Evolutionary conservation across 768 basidiomycete genomes (phyloP).

Genomic region (Megacollybia marginata): DNA sequence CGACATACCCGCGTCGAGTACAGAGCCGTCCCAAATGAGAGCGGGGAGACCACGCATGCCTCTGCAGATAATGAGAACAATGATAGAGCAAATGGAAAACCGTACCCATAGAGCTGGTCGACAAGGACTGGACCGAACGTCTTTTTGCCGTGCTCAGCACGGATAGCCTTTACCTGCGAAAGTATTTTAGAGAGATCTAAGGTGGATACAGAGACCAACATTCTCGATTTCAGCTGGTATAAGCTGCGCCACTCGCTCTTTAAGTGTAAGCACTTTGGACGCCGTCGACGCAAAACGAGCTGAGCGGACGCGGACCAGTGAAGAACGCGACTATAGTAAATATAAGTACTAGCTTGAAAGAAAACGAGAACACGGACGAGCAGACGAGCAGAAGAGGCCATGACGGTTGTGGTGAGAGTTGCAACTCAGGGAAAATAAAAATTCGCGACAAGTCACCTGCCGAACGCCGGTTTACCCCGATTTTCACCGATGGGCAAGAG

Average conservation of each 20-base stretch:
- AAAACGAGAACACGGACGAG: constrained; percentile 24
- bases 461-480: neutral
- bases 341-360: neutral
- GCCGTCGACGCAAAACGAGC: constrained; percentile 56
- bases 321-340: constrained; percentile 35
- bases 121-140: constrained; percentile 87
- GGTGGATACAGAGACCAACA: constrained; percentile 25
- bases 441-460: neutral
- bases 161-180: constrained; percentile 70
- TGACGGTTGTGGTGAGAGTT: constrained; percentile 18
- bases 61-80: constrained; percentile 28
- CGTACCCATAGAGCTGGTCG: constrained; percentile 85
- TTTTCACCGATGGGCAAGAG: constrained; percentile 23
- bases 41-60: constrained; percentile 89
- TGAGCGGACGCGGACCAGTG: constrained; percentile 36
- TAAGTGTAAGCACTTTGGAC: constrained; percentile 64
- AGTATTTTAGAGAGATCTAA: constrained; percentile 6
- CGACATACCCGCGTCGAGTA: constrained; percentile 78
- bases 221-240: constrained; percentile 83
- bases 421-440: neutral
- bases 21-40: constrained; percentile 97
- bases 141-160: constrained; percentile 86
- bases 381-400: constrained; percentile 35
- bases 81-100: neutral
- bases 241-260: constrained; percentile 89